Base-by-base conservation (phyloP, 805 yeast species). In the Clavispora asparagi region DNA sequence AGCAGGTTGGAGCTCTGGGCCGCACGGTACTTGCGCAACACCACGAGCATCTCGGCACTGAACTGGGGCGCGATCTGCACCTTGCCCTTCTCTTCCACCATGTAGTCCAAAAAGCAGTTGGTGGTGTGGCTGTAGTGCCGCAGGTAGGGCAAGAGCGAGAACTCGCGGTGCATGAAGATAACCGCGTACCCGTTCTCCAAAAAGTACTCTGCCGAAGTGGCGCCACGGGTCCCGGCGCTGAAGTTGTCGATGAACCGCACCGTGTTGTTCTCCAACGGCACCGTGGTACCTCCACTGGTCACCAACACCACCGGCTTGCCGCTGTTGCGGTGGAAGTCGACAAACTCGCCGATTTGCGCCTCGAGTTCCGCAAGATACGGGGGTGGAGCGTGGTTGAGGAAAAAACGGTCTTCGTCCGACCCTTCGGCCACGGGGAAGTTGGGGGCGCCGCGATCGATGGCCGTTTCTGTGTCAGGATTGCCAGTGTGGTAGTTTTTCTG, bases 221-320 rank as follows among this genome's bases (percentile, higher is more conserved):
- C 95, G 46, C 99, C 99, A 65, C 99, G 79, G 0, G 97, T 94
- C 23, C 99, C 99, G 23, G 98, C 98, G 53, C 94, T 83, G 64
- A 94, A 94, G 61, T 94, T 94, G 66, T 94, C 99, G 58, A 94
- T 90, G 65, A 94, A 94, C 44, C 99, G 70, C 7, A 94, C 99
- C 0, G 99, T 94, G 61, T 94, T 94, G 65, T 90, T 91, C 60
- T 94, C 99, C 53, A 94, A 71, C 0, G 99, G 99, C 0, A 94
- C 99, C 0, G 97, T 92, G 0, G 99, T 94, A 19, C 99, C 99
- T 23, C 99, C 99, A 8, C 92, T 82, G 0, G 99, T 94, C 3
- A 92, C 95, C 39, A 92, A 68, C 0, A 82, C 98, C 12, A 92
- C 78, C 41, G 75, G 79, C 44, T 74, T 71, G 4, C 70, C 66